A percentile compares a stretch with the other conserved stretches of the same genome.
Evolutionary conservation across 106 monocot species (phyloP).

Genomic region (Agapanthus africanus): DNA sequence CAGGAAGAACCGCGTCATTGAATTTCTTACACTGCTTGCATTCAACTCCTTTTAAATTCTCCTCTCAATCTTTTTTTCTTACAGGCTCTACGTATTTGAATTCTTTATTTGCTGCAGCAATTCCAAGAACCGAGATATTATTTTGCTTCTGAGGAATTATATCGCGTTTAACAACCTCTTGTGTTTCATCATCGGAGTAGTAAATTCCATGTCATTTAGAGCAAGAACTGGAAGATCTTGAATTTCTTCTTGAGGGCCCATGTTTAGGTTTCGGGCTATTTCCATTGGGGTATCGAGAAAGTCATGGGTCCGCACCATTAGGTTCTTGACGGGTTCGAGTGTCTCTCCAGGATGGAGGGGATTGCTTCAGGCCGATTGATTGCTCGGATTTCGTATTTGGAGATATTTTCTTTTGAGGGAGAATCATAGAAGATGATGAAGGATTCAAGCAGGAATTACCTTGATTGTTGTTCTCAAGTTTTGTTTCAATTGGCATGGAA

Average conservation of each 20-base stretch:
- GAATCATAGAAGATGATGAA: background rate
- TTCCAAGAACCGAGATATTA: too few species aligned
- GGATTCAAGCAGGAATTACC: background rate
- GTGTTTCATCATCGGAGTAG: too few species aligned
- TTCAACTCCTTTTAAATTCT: too few species aligned
- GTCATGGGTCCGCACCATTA: conserved; percentile 58
- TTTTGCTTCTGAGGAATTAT: conserved; percentile 8
- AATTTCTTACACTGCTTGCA: too few species aligned
- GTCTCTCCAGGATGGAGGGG: conserved; percentile 45
- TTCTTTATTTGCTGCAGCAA: conserved; percentile 18
- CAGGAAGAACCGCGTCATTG: too few species aligned
- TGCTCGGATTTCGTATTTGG: conserved; percentile 16
- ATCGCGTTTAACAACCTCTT: conserved; percentile 32
- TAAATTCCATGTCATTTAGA: conserved; percentile 47
- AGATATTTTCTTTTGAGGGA: conserved; percentile 11
- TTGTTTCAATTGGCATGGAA: conserved; percentile 18
- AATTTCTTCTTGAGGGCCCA: too few species aligned
- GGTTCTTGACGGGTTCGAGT: conserved; percentile 49
- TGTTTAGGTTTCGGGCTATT: too few species aligned
- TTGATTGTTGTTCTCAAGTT: conserved; percentile 10
- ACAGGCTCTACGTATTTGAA: conserved; percentile 82
- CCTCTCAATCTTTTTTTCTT: conserved; percentile 68
- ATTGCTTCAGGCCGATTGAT: conserved; percentile 11
- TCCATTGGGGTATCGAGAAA: too few species aligned
- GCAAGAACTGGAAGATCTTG: conserved; percentile 23